Evolutionary conservation across 257 asterid genomes (phyloP).

Genomic region (Hygrophila difformis): DNA sequence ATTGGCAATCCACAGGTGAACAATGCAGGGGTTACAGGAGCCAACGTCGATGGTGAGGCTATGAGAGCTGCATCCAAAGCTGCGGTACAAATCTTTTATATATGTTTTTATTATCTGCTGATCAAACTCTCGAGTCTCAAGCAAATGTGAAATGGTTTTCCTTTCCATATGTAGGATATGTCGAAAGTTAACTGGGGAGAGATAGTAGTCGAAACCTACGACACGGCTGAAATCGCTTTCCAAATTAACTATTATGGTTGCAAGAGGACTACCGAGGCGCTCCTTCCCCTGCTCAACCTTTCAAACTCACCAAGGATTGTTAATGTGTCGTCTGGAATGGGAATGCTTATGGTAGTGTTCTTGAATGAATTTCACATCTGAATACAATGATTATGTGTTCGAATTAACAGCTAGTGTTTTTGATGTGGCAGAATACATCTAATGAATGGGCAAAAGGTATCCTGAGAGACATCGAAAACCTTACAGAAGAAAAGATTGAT

Average conservation of each 20-base stretch:
- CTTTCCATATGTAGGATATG: slow-evolving; percentile 2
- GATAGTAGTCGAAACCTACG: slow-evolving; percentile 10
- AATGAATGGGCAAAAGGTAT: slow-evolving; percentile 40
- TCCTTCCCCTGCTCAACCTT: slow-evolving; percentile 31
- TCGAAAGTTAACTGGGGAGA: not conserved
- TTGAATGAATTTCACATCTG: not conserved
- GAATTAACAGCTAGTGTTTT: not conserved
- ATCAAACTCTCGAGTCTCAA: no score
- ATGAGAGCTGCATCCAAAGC: not conserved
- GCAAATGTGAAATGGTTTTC: no score
- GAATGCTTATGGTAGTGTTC: slow-evolving; percentile 20
- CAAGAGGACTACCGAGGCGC: slow-evolving; percentile 24
- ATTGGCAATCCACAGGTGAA: not conserved
- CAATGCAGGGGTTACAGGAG: slow-evolving; percentile 5
- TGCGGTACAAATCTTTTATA: not conserved
- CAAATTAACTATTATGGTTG: slow-evolving; percentile 33
- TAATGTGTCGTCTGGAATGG: slow-evolving; percentile 31
- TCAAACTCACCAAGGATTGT: slow-evolving; percentile 40
- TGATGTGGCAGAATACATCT: slow-evolving; percentile 24
- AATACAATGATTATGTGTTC: not conserved
- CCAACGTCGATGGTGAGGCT: not conserved
- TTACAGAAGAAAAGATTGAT: slow-evolving; percentile 38
- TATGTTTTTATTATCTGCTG: no score
- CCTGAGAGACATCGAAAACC: slow-evolving; percentile 30
- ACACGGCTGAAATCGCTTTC: slow-evolving; percentile 19